Percentiles rank a stretch among this genome's conserved stretches.
These are phyloP conservation scores for Rhizophagus clarus DNA, from an alignment of 192 early-diverging fungal genomes.

Conservation along the genomic window DNA sequence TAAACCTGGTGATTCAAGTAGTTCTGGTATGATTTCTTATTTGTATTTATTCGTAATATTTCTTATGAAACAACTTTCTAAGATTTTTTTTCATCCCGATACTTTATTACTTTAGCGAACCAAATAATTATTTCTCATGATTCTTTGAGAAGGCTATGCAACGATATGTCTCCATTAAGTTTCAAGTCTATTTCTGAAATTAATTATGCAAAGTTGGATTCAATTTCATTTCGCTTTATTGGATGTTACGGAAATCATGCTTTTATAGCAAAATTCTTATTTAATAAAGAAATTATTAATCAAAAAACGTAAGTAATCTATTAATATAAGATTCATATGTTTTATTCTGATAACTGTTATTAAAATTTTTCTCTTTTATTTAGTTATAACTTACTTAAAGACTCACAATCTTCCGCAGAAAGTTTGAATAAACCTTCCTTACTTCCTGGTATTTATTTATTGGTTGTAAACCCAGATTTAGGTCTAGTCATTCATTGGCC, in stretches of 20 bases:
- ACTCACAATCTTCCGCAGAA: neutral
- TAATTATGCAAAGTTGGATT: constrained; percentile 20
- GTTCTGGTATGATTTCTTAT: neutral
- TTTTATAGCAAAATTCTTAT: constrained; percentile 26
- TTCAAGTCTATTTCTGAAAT: constrained; percentile 26
- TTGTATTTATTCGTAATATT: no score
- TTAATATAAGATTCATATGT: no score
- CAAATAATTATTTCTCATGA: constrained; percentile 12
- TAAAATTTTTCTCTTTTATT: neutral
- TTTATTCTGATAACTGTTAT: neutral
- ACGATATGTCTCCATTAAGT: constrained; percentile 12
- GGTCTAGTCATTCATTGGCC: constrained; percentile 32
- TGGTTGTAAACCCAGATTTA: neutral
- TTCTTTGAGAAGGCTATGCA: constrained; percentile 17
- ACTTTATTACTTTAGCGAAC: neutral
- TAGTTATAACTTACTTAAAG: neutral
- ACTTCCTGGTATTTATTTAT: constrained; percentile 1
- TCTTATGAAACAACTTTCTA: neutral
- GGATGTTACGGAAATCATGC: constrained; percentile 24
- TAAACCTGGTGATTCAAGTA: constrained; percentile 15
- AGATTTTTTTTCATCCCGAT: neutral
- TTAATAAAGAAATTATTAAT: neutral
- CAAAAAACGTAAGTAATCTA: constrained; percentile 9
- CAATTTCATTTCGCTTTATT: neutral
- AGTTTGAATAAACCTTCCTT: neutral